Base-by-base conservation (phyloP, 805 yeast species). In the Naumovozyma castellii region DNA sequence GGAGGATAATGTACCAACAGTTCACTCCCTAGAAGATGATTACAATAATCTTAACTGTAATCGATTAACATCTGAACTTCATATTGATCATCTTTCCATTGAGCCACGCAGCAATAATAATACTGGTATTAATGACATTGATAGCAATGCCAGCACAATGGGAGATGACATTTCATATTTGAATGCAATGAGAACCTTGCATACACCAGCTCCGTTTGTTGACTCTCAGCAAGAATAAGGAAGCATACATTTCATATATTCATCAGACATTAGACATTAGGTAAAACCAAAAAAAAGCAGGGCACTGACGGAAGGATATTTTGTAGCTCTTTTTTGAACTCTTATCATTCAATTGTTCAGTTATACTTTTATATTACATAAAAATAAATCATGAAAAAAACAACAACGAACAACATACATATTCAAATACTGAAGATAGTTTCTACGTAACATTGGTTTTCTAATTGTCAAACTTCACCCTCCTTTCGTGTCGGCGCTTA, bases 91-190 rank as follows among this genome's bases (percentile, higher is more conserved):
- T 29, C 13, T 29, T 29, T 8, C 32, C 8, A 29, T 6, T 29
- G 32, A n/a, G 8, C 8, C 13, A 9, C 13, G 14, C 15, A 22
- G 28, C 12, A 5, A 29, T 29, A 29, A 32, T 15, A 15, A 32
- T 32, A 32, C 18, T 10, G 5, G 5, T 32, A 17, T 32, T 15
- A 8, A 32, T 36, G 60, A 56, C 37, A 32, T 53, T 13, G 58
- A 51, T 15, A 54, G 59, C 34, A 54, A 48, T 36, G 43, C 42
- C 15, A 56, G 61, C 37, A 54, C 59, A 15, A 41, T 48, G 12
- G 61, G 58, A 15, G 61, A 56, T 41, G 61, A 56, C 32, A 35
- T 42, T 4, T 53, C 59, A n/a, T 56, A 51, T 29, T 27, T 42
- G 36, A 29, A n/a, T n/a, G 10, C 27, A 22, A 22, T 22, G 27